Conservation (phyloP, 495 filamentous ascomycete genomes). For the Aspergillus cavernicola region DNA sequence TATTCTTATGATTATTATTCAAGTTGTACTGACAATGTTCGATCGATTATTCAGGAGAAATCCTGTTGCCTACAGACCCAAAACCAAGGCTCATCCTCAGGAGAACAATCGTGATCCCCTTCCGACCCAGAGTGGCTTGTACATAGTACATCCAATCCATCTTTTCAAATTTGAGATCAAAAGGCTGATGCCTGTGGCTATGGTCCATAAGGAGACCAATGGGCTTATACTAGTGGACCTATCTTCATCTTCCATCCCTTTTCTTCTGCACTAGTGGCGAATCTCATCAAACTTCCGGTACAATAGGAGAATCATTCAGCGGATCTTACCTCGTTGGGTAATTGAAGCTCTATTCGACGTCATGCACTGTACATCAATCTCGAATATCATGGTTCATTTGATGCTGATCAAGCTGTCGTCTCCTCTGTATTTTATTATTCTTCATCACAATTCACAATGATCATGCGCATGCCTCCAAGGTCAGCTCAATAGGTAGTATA, state of each 20-base stretch:
- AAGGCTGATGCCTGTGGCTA: too few species aligned
- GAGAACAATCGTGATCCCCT: constrained; percentile 1
- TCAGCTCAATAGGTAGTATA: not conserved
- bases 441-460: too few species aligned
- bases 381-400: not conserved
- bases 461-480: too few species aligned
- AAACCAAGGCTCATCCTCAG: constrained; percentile 4
- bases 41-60: too few species aligned
- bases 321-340: constrained; percentile 7
- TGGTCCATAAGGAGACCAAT: constrained; percentile 8
- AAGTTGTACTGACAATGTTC: too few species aligned
- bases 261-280: constrained; percentile 14
- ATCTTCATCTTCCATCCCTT: constrained; percentile 9
- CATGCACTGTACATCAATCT: constrained; percentile 23
- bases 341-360: constrained; percentile 14
- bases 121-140: constrained; percentile 11
- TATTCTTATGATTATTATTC: too few species aligned
- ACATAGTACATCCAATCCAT: too few species aligned
- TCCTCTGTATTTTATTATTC: too few species aligned
- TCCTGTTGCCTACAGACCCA: constrained; percentile 1
- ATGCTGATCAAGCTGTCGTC: constrained; percentile 13
- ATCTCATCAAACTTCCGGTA: not conserved
- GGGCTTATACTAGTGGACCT: constrained; percentile 4
- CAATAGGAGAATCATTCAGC: constrained; percentile 12
- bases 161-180: not conserved